Base-by-base conservation (phyloP, 306 rosid species). In the Chamaecrista fasciculata region DNA sequence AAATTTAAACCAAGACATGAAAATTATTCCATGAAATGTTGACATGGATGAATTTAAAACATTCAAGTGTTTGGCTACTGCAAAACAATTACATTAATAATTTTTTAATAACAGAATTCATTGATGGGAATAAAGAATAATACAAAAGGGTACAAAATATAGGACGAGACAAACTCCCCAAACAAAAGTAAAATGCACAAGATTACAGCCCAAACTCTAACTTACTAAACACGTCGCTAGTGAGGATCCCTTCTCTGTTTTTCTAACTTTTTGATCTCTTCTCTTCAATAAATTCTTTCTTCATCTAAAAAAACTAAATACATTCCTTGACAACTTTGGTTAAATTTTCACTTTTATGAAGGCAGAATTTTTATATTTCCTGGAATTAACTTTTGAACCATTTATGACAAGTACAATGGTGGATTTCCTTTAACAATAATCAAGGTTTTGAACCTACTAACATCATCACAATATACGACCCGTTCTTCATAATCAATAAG, bases 1-100 rank as follows among this genome's bases (percentile, higher is more conserved):
- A 88, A 75, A 83, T 78, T 78, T 67, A 80, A 72, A 62, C 62
- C 65, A 60, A 33, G 43, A 69, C 34, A 34, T 23, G 70, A 62
- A 33, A 43, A 43, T 5, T 25, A 49, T 67, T 51, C 48, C 57
- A 63, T 23, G 57, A 78, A 73, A 66, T 31, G 44, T 61, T 50
- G 44, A 77, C 49, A 73, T 49, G 55, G 44, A 63, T 62, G 51
- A 65, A 78, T 37, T 18, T 6, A 10, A 20, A 66, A 42, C 46
- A 62, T 28, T 44, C 28, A 16, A 14, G 44, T 62, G 9, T 67
- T 55, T 18, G 21, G 5, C 21, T 20, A 21, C 46, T 4, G 47
- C 51, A 25, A 69, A 63, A 49, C 2, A 5, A 58, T 48, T 46
- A 16, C 43, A 34, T 33, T 10, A 26, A 19, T 62, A 51, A 58